These are phyloP conservation scores for Sisymbrium irio DNA, from an alignment of 345 rosid species.

Conservation along the genomic window DNA sequence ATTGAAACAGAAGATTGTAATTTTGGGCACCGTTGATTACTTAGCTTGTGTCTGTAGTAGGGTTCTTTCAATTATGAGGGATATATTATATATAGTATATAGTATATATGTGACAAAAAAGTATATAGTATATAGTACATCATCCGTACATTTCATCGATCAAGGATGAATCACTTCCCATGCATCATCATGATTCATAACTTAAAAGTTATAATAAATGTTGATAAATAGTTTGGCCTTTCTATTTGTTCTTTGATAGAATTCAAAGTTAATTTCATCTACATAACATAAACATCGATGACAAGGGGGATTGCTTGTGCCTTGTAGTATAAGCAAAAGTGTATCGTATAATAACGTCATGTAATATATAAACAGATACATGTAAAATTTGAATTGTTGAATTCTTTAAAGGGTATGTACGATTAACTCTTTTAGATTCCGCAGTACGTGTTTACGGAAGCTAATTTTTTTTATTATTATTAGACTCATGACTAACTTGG, in stretches of 20 bases:
- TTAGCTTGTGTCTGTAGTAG: not conserved
- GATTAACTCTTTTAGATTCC: too few species aligned
- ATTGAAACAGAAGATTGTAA: not conserved
- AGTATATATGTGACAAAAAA: too few species aligned
- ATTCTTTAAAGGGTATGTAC: too few species aligned
- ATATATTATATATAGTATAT: not conserved
- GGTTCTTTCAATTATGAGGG: not conserved
- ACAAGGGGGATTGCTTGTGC: not conserved
- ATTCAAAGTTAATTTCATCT: not conserved
- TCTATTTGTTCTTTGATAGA: not conserved
- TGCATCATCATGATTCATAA: not conserved
- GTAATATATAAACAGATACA: too few species aligned
- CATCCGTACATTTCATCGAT: slow-evolving; percentile 9
- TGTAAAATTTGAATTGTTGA: too few species aligned
- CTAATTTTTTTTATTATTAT: too few species aligned
- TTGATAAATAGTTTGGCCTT: not conserved
- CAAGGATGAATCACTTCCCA: slow-evolving; percentile 11
- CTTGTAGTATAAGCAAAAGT: not conserved
- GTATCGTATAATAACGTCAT: too few species aligned
- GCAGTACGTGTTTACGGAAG: too few species aligned
- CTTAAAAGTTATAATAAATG: not conserved
- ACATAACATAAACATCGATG: not conserved
- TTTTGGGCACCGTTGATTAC: slow-evolving; percentile 5
- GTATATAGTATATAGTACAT: not conserved
- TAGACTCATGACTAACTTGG: too few species aligned